Evolutionary conservation across 148 eudicot species (phyloP).

Genomic region (Drosera capensis): DNA sequence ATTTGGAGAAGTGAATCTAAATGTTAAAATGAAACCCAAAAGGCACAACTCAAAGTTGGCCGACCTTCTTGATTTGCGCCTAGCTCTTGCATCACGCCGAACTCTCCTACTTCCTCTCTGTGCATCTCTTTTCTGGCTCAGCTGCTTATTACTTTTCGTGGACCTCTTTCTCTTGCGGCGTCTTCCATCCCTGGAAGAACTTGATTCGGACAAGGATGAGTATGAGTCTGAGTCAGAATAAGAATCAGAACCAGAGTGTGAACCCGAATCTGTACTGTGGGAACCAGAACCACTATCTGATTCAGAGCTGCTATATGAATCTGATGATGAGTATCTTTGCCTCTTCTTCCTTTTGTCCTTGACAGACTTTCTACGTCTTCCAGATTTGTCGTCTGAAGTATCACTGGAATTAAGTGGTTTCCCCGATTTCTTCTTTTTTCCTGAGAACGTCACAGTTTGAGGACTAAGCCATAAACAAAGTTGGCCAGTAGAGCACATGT

Average conservation of each 20-base stretch:
- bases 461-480: background rate
- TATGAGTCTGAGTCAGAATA: slow-evolving; percentile 40
- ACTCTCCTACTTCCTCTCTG: slow-evolving; percentile 21
- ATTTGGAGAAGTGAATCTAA: background rate
- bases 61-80: slow-evolving; percentile 40
- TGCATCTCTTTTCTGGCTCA: slow-evolving; percentile 20
- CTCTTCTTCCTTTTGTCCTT: slow-evolving; percentile 58
- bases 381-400: slow-evolving; percentile 41
- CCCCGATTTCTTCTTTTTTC: slow-evolving; percentile 39
- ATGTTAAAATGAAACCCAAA: background rate
- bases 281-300: slow-evolving; percentile 29
- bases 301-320: slow-evolving; percentile 29
- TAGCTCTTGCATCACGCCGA: slow-evolving; percentile 24
- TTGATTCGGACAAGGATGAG: slow-evolving; percentile 36
- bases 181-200: slow-evolving; percentile 68
- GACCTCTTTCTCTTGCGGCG: slow-evolving; percentile 63
- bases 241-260: slow-evolving; percentile 28
- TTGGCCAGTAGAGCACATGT: background rate
- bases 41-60: background rate
- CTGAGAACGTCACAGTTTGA: slow-evolving; percentile 17
- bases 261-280: slow-evolving; percentile 30
- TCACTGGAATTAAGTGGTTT: slow-evolving; percentile 39
- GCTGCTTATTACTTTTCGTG: slow-evolving; percentile 27
- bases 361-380: slow-evolving; percentile 29
- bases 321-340: slow-evolving; percentile 70